These are phyloP conservation scores for Myriosclerotinia duriaeana DNA, from an alignment of 2,329 filamentous ascomycete genomes.

Conservation along the genomic window DNA sequence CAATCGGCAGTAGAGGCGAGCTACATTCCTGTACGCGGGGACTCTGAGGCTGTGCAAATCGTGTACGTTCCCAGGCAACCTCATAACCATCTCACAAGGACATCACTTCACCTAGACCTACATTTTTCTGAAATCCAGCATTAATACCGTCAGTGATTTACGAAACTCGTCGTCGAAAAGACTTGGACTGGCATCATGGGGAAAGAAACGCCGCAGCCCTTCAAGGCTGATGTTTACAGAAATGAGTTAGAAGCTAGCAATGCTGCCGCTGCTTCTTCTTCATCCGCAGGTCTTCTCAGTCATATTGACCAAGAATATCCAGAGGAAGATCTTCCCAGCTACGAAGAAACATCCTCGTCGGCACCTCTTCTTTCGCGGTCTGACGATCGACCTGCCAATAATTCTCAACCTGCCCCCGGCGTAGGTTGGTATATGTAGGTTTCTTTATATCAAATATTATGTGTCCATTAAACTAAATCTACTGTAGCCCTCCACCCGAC, in stretches of 20 bases:
- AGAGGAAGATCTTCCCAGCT: constrained; percentile 30
- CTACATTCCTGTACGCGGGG: no score
- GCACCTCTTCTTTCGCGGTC: constrained; percentile 12
- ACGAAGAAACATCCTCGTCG: constrained; percentile 26
- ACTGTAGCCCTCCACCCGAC: constrained; percentile 28
- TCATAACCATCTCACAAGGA: neutral
- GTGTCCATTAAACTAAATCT: neutral
- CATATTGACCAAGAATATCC: constrained; percentile 30
- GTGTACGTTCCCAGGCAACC: neutral
- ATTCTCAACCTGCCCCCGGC: constrained; percentile 1
- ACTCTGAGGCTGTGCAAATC: neutral
- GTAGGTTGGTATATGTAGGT: constrained; percentile 17
- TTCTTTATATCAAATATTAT: no score
- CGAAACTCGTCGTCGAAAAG: neutral
- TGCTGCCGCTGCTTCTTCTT: constrained; percentile 28
- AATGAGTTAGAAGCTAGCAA: neutral
- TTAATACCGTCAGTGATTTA: no score
- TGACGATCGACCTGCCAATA: neutral
- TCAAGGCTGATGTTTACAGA: constrained; percentile 5
- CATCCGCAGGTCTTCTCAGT: constrained; percentile 31
- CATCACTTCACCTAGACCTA: neutral
- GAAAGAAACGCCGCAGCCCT: constrained; percentile 18
- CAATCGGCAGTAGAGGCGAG: no score
- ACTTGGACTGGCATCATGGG: neutral
- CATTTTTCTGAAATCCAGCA: neutral